A percentile compares a stretch with the other conserved stretches of the same genome.
These are phyloP conservation scores for Bruguiera sexangula DNA, from an alignment of 345 rosid genomes.

Conservation along the genomic window DNA sequence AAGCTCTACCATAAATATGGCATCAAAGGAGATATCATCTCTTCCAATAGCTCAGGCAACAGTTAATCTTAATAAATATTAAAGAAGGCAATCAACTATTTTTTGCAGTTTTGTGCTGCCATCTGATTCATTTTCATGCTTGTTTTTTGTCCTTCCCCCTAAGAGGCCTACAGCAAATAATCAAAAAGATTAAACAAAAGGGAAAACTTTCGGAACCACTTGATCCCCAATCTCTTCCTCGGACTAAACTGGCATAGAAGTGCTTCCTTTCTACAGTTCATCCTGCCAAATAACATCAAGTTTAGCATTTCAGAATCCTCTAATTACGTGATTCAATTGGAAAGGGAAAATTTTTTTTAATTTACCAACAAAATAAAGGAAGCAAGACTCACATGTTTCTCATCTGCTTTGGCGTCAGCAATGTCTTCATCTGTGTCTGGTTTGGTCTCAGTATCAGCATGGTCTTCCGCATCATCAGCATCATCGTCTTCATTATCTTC, in stretches of 20 bases:
- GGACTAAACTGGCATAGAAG: background rate
- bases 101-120: no score
- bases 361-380: no score
- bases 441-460: slow-evolving; percentile 46
- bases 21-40: no score
- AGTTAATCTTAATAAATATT: no score
- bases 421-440: slow-evolving; percentile 32
- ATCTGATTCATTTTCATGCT: no score
- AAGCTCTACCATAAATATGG: no score
- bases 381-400: slow-evolving; percentile 33
- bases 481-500: slow-evolving; percentile 61
- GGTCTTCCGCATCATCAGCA: slow-evolving; percentile 34
- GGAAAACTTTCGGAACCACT: background rate
- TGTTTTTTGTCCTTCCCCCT: no score
- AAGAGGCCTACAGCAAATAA: no score
- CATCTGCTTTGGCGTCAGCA: slow-evolving; percentile 32
- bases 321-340: background rate
- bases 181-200: background rate
- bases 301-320: background rate
- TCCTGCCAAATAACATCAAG: slow-evolving; percentile 41
- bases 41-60: no score
- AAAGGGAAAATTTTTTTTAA: background rate
- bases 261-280: slow-evolving; percentile 56
- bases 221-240: background rate
- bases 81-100: no score